Base-by-base conservation (phyloP, 768 basidiomycete species). In the Suillus subalutaceus region DNA sequence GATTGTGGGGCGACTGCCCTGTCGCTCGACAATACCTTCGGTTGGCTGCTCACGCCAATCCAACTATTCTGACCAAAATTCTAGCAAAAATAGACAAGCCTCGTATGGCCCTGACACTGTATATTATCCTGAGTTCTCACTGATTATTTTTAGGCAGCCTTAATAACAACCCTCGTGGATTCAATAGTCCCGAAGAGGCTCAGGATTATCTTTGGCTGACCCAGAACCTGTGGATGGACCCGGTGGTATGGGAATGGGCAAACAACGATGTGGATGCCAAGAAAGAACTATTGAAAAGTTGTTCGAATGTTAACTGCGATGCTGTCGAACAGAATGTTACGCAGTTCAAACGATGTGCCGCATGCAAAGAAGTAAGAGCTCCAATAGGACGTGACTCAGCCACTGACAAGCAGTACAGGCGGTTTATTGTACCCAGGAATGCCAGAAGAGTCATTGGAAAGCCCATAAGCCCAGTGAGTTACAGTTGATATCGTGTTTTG, bases 161-260 rank as follows among this genome's bases (percentile, higher is more conserved):
- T 40, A 77, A 78, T 61, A 70, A 63, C 35, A 68, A 72, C 18
- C 67, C 79, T n/a, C 68, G 74, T 40, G 74, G 62, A 13, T 60
- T 64, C 20, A 82, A 84, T 63, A 78, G 81, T 2, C 72, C 78
- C 0, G 83, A 83, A 67, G 80, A 80, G 30, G 83, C 82, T 23
- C 82, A 81, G 44, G 84, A 84, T 69, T 82, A 83, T 71, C 70
- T 83, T 12, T 85, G 79, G 78, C 67, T 81, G 10, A 74, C 80
- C 1, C 83, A 83, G 66, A 78, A 81, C 63, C 71, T 83, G 9
- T 84, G 81, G 82, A 81, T 80, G 79, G 72, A 74, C n/a, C 68
- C 70, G 2, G 75, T 75, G 55, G 79, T 80, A 15, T 84, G 83
- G 83, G 71, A 77, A 9, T 84, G 82, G 83, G 81, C 76, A 13